Evolutionary conservation across 2,329 filamentous ascomycete species (phyloP).

Genomic region (Cladosporium velox): DNA sequence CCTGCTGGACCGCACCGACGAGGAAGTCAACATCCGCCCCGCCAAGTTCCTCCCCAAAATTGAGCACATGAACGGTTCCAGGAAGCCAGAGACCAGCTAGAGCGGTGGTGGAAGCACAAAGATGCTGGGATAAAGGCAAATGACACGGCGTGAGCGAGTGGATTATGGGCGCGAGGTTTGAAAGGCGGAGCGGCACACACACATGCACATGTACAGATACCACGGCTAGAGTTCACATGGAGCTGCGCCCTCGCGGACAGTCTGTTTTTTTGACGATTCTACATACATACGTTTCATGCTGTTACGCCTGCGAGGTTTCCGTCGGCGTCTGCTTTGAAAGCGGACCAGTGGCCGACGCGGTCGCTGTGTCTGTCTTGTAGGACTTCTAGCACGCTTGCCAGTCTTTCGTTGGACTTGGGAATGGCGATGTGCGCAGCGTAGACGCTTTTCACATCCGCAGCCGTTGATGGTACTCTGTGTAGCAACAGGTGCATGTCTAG

Average conservation of each 20-base stretch:
- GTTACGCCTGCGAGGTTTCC: slow-evolving; percentile 24
- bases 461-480: slow-evolving; percentile 39
- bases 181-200: slow-evolving; percentile 13
- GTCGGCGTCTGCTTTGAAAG: slow-evolving; percentile 27
- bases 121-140: background rate
- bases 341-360: slow-evolving; percentile 44
- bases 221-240: slow-evolving; percentile 20
- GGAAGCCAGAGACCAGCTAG: slow-evolving; percentile 18
- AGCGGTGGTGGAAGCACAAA: slow-evolving; percentile 29
- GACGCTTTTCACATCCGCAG: slow-evolving; percentile 38
- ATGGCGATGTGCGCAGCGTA: slow-evolving; percentile 28
- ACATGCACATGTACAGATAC: slow-evolving; percentile 21
- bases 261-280: slow-evolving; percentile 8
- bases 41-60: slow-evolving; percentile 44
- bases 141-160: slow-evolving; percentile 18
- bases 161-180: background rate
- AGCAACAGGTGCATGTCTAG: slow-evolving; percentile 47
- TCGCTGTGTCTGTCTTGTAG: slow-evolving; percentile 44
- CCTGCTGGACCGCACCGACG: slow-evolving; percentile 73
- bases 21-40: slow-evolving; percentile 61
- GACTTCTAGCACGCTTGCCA: slow-evolving; percentile 46
- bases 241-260: slow-evolving; percentile 19
- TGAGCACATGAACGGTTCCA: slow-evolving; percentile 22
- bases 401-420: slow-evolving; percentile 22
- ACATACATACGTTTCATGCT: slow-evolving; percentile 11